A percentile compares a stretch with the other conserved stretches of the same genome.
Conservation (phyloP, 495 filamentous ascomycete species). For the Cetradonia linearis region DNA sequence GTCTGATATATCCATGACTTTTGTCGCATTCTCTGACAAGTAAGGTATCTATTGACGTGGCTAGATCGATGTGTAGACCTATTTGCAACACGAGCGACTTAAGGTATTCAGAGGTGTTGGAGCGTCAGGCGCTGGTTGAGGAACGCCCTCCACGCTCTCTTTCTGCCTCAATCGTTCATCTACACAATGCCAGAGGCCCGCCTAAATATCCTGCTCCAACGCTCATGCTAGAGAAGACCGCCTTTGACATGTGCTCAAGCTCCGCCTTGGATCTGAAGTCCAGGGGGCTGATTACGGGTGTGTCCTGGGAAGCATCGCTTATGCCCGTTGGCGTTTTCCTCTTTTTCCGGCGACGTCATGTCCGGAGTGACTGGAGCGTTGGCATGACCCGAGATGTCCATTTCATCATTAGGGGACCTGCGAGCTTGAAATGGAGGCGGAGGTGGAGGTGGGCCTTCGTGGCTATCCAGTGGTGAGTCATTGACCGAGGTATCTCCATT, state of each 20-base stretch:
- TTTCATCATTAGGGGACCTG: neutral
- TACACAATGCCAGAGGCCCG: neutral
- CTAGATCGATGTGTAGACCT: too few relatives aligned
- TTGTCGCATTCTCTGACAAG: too few relatives aligned
- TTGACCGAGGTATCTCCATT: neutral
- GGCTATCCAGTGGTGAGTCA: neutral
- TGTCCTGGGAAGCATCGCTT: neutral
- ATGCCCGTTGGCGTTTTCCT: neutral
- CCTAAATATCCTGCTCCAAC: neutral
- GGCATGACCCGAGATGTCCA: conserved; percentile 2
- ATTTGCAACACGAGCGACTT: too few relatives aligned
- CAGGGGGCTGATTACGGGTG: neutral
- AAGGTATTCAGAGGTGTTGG: too few relatives aligned
- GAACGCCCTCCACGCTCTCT: too few relatives aligned
- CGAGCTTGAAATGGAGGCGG: neutral
- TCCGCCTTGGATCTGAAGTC: conserved; percentile 8
- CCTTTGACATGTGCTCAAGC: neutral
- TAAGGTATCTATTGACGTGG: too few relatives aligned
- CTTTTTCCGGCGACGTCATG: conserved; percentile 2
- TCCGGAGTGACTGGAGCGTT: conserved; percentile 7
- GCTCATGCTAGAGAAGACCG: neutral
- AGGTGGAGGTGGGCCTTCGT: neutral
- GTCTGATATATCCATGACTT: too few relatives aligned
- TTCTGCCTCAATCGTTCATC: too few relatives aligned
- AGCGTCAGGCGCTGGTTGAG: too few relatives aligned